Conservation (phyloP, 2,329 filamentous ascomycete species). For the Paraphoma chrysanthemicola region DNA sequence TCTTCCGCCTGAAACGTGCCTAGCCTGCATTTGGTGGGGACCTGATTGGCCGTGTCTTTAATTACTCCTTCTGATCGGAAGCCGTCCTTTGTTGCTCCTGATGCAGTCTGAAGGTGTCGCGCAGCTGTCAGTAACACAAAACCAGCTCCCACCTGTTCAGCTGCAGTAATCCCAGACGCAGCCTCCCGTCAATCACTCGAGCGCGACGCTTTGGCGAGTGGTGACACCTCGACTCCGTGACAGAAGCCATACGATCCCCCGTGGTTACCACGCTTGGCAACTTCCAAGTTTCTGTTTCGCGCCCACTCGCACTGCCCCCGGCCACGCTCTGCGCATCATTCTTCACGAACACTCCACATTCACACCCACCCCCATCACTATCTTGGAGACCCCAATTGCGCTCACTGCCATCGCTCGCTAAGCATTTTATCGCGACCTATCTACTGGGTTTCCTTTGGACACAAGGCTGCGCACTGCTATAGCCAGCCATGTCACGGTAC, state of each 20-base stretch:
- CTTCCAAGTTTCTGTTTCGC: constrained; percentile 24
- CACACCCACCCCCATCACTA: constrained; percentile 11
- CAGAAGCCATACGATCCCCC: constrained; percentile 17
- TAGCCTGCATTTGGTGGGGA: neutral
- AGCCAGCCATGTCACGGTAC: constrained; percentile 42
- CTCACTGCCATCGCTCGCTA: constrained; percentile 4
- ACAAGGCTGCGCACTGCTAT: constrained; percentile 34
- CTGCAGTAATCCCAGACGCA: neutral
- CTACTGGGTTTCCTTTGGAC: constrained; percentile 20
- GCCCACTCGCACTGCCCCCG: constrained; percentile 16
- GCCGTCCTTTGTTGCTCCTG: constrained; percentile 17
- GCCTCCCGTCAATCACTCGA: neutral
- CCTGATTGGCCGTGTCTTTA: constrained; percentile 18
- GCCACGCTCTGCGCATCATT: constrained; percentile 30
- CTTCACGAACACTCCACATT: constrained; percentile 15
- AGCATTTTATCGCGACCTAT: constrained; percentile 9
- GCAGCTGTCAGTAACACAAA: constrained; percentile 6
- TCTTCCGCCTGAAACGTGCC: constrained; percentile 17
- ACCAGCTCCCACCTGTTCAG: constrained; percentile 5
- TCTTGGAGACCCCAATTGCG: constrained; percentile 13
- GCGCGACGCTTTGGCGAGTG: constrained; percentile 7
- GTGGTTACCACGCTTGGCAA: constrained; percentile 23
- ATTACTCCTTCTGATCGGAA: constrained; percentile 22
- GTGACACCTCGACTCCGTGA: constrained; percentile 2
- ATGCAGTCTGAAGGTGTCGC: constrained; percentile 5